Percentiles rank a stretch among this genome's conserved stretches.
These are phyloP conservation scores for Alternaria consortialis DNA, from an alignment of 2,329 filamentous ascomycete genomes.

Conservation along the genomic window DNA sequence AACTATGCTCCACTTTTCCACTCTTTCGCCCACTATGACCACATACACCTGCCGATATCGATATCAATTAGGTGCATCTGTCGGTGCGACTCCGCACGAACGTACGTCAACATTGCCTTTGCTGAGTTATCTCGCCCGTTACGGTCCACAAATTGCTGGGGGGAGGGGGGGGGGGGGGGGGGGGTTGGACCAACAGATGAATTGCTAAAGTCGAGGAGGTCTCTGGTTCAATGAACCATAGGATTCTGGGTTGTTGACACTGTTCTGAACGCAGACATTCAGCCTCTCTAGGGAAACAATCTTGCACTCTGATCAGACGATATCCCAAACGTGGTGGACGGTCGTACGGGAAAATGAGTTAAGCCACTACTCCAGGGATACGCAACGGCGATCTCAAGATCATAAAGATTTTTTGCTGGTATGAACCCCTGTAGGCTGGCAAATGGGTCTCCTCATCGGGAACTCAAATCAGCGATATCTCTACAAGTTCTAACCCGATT, in stretches of 20 bases:
- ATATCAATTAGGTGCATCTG: conserved; percentile 13
- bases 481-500: too few relatives aligned
- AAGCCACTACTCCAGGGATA: background rate
- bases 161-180: background rate
- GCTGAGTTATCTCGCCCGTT: background rate
- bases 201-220: background rate
- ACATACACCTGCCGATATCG: conserved; percentile 8
- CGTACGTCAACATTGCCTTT: background rate
- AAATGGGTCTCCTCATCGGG: too few relatives aligned
- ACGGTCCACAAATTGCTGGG: background rate
- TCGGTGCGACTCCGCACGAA: conserved; percentile 6
- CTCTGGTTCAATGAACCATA: background rate
- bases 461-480: too few relatives aligned
- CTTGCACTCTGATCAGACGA: background rate
- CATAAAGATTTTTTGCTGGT: too few relatives aligned
- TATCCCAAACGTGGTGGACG: background rate
- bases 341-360: background rate
- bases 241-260: background rate
- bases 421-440: too few relatives aligned
- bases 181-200: background rate
- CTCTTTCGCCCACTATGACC: background rate
- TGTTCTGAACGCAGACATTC: background rate
- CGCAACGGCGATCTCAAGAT: too few relatives aligned
- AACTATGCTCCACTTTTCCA: conserved; percentile 9
- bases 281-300: background rate